Evolutionary conservation across 1,284 basidiomycete genomes (phyloP), one percentile per base, ranked within the genome.

Genomic region (Melampsora occidentalis): DNA sequence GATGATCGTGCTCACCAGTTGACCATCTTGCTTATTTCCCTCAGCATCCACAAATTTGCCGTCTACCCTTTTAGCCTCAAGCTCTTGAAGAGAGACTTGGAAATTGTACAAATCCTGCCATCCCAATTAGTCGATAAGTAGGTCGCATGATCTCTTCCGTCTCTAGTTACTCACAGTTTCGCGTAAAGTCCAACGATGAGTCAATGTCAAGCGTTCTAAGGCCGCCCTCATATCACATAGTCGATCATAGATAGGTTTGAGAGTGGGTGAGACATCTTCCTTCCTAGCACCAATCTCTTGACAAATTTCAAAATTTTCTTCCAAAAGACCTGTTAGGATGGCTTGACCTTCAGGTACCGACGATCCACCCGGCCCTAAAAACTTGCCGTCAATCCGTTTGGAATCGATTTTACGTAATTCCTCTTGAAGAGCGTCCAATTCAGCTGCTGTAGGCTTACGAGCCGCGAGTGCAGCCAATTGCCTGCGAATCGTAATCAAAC

Each of bases 11-110:
- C 90, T 79, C 79, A 94, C 94, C 81, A 93, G 92, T 89, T 97
- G 94, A 22, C 94, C 94, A 77, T 89, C 86, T 2, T 94, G 93
- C 79, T 91, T 88, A 82, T 94, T 91, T 5, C 95, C 97, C 70
- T 97, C 93, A 0, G 91, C 87, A 82, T 99, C 95, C 33, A 97
- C 90, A 82, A 98, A 99, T 84, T 97, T 97, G 78, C 96, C 96
- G 79, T 98, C 93, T 7, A 98, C 89, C 28, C 96, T 87, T 92
- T 98, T 93, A 83, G 92, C 90, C 84, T 99, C 96, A 71, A 99
- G 95, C 83, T 99, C 95, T 81, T 96, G 92, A 79, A 99, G 85
- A 82, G 93, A 93, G 69, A 96, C 86, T 53, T 93, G 93, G 84
- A 97, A 99, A 84, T 86, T 87, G 82, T 80, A 82, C 46, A 83